phyloP scores from a whole-genome alignment of 176 grass and related monocot species.

The Urochloa ruziziensis region DNA sequence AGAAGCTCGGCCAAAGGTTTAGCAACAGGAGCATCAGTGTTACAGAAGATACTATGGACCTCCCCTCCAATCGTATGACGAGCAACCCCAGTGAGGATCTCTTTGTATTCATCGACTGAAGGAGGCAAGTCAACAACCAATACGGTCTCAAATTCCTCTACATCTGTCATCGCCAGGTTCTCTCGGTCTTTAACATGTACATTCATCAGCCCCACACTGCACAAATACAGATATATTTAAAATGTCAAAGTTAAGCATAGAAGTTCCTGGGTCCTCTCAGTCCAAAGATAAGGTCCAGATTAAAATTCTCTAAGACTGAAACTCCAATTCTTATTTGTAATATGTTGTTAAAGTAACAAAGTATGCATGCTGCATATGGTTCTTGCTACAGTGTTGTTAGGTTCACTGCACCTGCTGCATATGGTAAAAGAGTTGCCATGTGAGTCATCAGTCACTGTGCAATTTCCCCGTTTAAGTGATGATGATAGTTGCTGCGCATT shows the following conservation, averaged over 20 bases:
- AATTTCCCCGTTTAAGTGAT: slow-evolving; percentile 43
- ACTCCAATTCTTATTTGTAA: background rate
- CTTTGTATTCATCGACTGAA: slow-evolving; percentile 54
- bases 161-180: slow-evolving; percentile 24
- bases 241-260: background rate
- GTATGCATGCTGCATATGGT: background rate
- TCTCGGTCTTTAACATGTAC: slow-evolving; percentile 57
- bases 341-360: background rate
- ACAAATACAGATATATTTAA: slow-evolving; percentile 20
- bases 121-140: slow-evolving; percentile 56
- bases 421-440: slow-evolving; percentile 47
- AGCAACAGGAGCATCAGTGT: slow-evolving; percentile 46
- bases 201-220: slow-evolving; percentile 57
- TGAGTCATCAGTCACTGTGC: slow-evolving; percentile 42
- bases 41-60: slow-evolving; percentile 58
- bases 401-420: slow-evolving; percentile 12
- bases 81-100: slow-evolving; percentile 43
- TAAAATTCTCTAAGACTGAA: slow-evolving; percentile 6
- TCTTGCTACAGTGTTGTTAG: background rate
- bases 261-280: background rate
- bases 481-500: background rate
- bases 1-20: slow-evolving; percentile 59
- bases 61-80: slow-evolving; percentile 50
- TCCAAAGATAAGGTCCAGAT: background rate
- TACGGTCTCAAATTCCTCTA: slow-evolving; percentile 59